Base-by-base conservation (phyloP, 2,329 filamentous ascomycete species). In the Talaromyces albobiverticillius region DNA sequence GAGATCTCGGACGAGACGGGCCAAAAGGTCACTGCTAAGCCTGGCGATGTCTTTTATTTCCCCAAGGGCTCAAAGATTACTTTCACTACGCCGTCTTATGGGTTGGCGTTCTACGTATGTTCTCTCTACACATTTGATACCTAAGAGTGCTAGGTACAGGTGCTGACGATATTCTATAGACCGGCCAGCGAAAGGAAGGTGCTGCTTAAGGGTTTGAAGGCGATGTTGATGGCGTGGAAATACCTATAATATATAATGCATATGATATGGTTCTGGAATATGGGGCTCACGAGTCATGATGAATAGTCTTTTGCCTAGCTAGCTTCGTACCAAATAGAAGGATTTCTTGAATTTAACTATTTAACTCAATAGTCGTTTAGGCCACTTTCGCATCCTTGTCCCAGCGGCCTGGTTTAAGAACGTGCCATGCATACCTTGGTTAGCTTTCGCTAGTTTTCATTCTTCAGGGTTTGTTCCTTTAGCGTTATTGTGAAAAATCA, bases 41-140 rank as follows among this genome's bases (percentile, higher is more conserved):
- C 80, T 7, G 86, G 86, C 0, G 86, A 88, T 67, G 82, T 87
- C 46, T 86, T 89, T 61, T 84, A 83, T 67, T 88, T 88, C 64
- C 84, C 84, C 58, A 84, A 82, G 67, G 85, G 85, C 1, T 68
- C 78, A 1, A 85, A 79, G 57, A 86, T 88, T 61, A 87, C 84
- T 0, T 89, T 88, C 58, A 80, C 76, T 2, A 87, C 84, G 10
- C 74, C 78, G 32, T 77, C 80, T 55, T 83, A 81, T 61, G 84
- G 84, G 0, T 67, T 86, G 62, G 84, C 79, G 1, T 87, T 87
- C 61, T 87, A 65, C 54, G 71, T 73, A 59, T 62, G 71, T 71
- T 43, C 48, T 36, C 46, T 31, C 13, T 50, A 10, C 5, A 31
- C 4, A 9, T 14, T 41, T 18, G 16, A 7, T 20, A 2, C 14